Percentiles rank a stretch among this genome's conserved stretches.
Evolutionary conservation across 495 filamentous ascomycete species (phyloP).

Genomic region (Podospora appendiculata): DNA sequence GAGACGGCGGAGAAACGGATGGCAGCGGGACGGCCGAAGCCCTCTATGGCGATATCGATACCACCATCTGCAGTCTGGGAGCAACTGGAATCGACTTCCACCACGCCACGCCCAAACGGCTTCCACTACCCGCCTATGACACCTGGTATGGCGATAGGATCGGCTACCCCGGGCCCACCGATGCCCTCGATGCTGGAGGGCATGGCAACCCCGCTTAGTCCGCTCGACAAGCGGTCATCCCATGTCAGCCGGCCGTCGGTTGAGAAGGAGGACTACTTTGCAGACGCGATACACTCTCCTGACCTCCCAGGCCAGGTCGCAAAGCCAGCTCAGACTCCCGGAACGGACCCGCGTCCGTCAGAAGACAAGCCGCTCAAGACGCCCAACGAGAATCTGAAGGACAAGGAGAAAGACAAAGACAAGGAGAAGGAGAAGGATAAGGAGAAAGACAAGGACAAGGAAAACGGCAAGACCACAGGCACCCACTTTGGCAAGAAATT

Average conservation of each 20-base stretch:
- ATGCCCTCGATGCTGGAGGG: slow-evolving; percentile 33
- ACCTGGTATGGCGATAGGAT: slow-evolving; percentile 67
- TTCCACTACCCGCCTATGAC: slow-evolving; percentile 50
- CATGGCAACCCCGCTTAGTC: slow-evolving; percentile 24
- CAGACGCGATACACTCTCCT: slow-evolving; percentile 32
- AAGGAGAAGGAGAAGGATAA: slow-evolving; percentile 62
- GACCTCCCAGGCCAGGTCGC: slow-evolving; percentile 14
- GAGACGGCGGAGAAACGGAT: slow-evolving; percentile 50
- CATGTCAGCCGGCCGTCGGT: slow-evolving; percentile 27
- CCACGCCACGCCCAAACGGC: slow-evolving; percentile 60
- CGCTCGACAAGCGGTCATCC: slow-evolving; percentile 29
- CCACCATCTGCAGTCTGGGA: slow-evolving; percentile 50
- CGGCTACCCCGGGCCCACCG: slow-evolving; percentile 59
- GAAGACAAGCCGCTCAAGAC: slow-evolving; percentile 20
- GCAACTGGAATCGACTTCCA: slow-evolving; percentile 27
- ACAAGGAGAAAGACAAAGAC: slow-evolving; percentile 34
- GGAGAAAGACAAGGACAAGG: slow-evolving; percentile 51
- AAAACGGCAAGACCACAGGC: slow-evolving; percentile 58
- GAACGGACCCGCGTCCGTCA: not conserved
- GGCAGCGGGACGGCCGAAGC: slow-evolving; percentile 44
- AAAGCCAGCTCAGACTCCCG: slow-evolving; percentile 27
- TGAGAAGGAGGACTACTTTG: slow-evolving; percentile 41
- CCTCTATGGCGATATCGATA: slow-evolving; percentile 61
- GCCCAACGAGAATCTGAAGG: slow-evolving; percentile 37
- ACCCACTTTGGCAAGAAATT: slow-evolving; percentile 82